phyloP scores from a whole-genome alignment of 768 basidiomycete genomes.

The Rhizopogon roseolus region DNA sequence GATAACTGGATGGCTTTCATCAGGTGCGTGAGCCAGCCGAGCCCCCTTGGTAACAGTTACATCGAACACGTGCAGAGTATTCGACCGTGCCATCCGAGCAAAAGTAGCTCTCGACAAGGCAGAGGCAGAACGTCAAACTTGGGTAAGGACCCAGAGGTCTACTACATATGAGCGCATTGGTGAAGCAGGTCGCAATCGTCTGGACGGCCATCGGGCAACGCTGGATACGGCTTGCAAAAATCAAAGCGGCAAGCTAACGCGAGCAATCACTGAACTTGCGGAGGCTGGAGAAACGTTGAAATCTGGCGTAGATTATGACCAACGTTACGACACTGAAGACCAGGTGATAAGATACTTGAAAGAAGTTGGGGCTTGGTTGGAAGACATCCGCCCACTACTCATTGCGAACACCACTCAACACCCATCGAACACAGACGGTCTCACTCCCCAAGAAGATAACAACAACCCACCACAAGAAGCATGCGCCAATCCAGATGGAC shows the following conservation, averaged over 20 bases:
- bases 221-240: slow-evolving; percentile 19
- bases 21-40: slow-evolving; percentile 16
- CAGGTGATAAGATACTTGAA: slow-evolving; percentile 16
- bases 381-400: slow-evolving; percentile 20
- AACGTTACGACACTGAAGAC: slow-evolving; percentile 20
- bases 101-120: slow-evolving; percentile 21
- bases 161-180: slow-evolving; percentile 22
- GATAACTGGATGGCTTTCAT: slow-evolving; percentile 24
- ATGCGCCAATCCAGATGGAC: neutral
- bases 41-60: neutral
- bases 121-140: slow-evolving; percentile 22
- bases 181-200: slow-evolving; percentile 23
- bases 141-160: slow-evolving; percentile 28
- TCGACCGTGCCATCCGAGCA: slow-evolving; percentile 26
- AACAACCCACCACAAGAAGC: neutral
- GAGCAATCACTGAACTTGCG: slow-evolving; percentile 19
- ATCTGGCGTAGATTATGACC: slow-evolving; percentile 21
- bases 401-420: slow-evolving; percentile 11
- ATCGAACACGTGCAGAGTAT: slow-evolving; percentile 14
- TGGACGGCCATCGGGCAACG: slow-evolving; percentile 22
- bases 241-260: slow-evolving; percentile 20
- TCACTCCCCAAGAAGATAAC: neutral
- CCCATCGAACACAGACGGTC: neutral
- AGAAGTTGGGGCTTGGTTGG: slow-evolving; percentile 21
- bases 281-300: slow-evolving; percentile 15